Evolutionary conservation across 208 protist genomes (phyloP).

Genomic region (Leishmania arabica): DNA sequence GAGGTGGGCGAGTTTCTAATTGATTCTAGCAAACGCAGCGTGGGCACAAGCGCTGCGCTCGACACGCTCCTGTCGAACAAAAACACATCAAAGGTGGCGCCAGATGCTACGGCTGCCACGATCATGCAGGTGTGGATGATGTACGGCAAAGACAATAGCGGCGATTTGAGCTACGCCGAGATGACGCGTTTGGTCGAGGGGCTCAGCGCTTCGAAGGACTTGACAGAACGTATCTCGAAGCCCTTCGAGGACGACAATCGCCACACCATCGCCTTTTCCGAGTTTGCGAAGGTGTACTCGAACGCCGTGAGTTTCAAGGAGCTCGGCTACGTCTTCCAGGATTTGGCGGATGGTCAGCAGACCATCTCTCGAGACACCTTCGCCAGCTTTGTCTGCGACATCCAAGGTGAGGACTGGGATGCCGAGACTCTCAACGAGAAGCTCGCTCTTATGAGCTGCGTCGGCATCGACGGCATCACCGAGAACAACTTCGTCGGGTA

Average conservation of each 20-base stretch:
- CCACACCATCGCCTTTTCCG: constrained; percentile 38
- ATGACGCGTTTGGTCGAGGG: constrained; percentile 46
- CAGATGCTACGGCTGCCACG: constrained; percentile 54
- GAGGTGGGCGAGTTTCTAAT: constrained; percentile 54
- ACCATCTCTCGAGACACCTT: constrained; percentile 57
- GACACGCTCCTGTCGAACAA: constrained; percentile 37
- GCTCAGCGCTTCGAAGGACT: constrained; percentile 51
- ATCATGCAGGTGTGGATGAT: constrained; percentile 76
- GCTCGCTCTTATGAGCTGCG: constrained; percentile 39
- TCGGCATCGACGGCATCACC: constrained; percentile 33
- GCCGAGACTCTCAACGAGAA: constrained; percentile 40
- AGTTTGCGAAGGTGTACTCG: constrained; percentile 56
- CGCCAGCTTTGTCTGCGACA: constrained; percentile 40
- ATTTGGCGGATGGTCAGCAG: constrained; percentile 18
- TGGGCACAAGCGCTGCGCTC: constrained; percentile 30
- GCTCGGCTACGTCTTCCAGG: constrained; percentile 54
- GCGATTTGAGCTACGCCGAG: constrained; percentile 52
- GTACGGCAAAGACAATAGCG: constrained; percentile 63
- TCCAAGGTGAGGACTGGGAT: constrained; percentile 48
- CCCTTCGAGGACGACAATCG: constrained; percentile 29
- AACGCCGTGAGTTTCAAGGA: constrained; percentile 48
- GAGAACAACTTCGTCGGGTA: constrained; percentile 49
- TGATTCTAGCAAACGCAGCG: constrained; percentile 40
- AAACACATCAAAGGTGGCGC: constrained; percentile 19
- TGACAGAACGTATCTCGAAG: constrained; percentile 39